A percentile compares a stretch with the other conserved stretches of the same genome.
Evolutionary conservation across 2,329 filamentous ascomycete genomes (phyloP).

Genomic region (Trichoderma endophyticum): DNA sequence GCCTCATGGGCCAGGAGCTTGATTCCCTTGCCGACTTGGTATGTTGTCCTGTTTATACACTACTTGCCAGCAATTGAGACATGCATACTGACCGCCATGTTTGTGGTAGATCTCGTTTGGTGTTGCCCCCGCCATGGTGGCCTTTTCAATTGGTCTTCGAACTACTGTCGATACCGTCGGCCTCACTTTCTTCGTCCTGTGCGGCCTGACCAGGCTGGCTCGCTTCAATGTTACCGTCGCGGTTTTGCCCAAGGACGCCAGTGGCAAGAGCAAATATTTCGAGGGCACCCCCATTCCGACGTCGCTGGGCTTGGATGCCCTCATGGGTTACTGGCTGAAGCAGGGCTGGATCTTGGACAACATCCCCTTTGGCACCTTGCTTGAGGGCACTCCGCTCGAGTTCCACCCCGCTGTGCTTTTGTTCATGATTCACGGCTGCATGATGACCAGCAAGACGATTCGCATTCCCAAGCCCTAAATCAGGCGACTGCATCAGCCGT

Average conservation of each 20-base stretch:
- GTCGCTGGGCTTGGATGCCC: constrained; percentile 70
- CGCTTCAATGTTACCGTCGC: constrained; percentile 96
- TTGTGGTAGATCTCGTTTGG: constrained; percentile 82
- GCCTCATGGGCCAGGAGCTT: constrained; percentile 95
- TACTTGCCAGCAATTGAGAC: background rate
- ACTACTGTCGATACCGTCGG: constrained; percentile 76
- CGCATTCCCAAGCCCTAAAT: constrained; percentile 83
- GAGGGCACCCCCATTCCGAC: constrained; percentile 97
- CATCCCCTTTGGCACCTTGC: constrained; percentile 72
- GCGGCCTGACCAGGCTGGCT: constrained; percentile 86
- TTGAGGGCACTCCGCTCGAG: constrained; percentile 66
- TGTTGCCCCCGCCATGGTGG: constrained; percentile 79
- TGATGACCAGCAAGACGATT: constrained; percentile 94
- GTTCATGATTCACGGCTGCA: constrained; percentile 83
- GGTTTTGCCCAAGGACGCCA: constrained; percentile 84
- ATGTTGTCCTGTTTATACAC: constrained; percentile 34
- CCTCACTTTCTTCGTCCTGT: constrained; percentile 87
- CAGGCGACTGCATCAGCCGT: background rate
- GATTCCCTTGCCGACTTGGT: constrained; percentile 95
- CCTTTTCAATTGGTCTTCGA: constrained; percentile 85
- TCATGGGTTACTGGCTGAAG: constrained; percentile 89
- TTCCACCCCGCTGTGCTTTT: constrained; percentile 79
- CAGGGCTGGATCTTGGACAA: constrained; percentile 75
- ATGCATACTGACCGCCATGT: constrained; percentile 4
- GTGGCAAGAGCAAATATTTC: constrained; percentile 91